Base-by-base conservation (phyloP, 1,284 basidiomycete genomes). In the Neotropicomus parvogracilis region DNA sequence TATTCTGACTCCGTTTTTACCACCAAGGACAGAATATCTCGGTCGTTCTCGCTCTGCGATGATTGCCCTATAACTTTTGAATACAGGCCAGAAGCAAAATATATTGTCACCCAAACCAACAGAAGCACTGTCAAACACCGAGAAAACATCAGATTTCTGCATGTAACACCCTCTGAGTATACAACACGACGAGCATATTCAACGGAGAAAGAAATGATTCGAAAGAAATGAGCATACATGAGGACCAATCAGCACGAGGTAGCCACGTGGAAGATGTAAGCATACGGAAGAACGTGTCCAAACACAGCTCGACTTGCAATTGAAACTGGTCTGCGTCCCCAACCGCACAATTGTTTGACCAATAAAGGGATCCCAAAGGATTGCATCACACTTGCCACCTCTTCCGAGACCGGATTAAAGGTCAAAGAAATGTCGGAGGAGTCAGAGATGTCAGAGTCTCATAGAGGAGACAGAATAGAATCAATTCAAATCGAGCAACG, bases 301-400 rank as follows among this genome's bases (percentile, higher is more conserved):
- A 37, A 21, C 10, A 17, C 16, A 40, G 40, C 46, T 34, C 54
- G 43, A 50, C 47, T 50, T 47, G 58, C 33, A 35, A 64, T 54
- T 48, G 48, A 57, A 50, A 36, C 7, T 48, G 60, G 27, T 60
- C 55, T 56, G 50, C 53, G 6, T 42, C 54, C 59, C 49, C 27
- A 2, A 14, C 43, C 66, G 58, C 47, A 51, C 60, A 50, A 59
- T 59, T 69, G 62, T 73, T 74, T 72, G 65, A 74, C 72, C 70
- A 66, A 61, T 65, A 75, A 74, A 54, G 56, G 58, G 70, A 71
- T 72, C 73, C 57, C 51, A 54, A 59, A 56, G 63, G 60, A 67
- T 66, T 66, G 50, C 44, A 54, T 54, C 52, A 58, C 52, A 53
- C 46, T 29, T 32, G 34, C 46, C 38, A 45, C 19, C 54, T 31